Evolutionary conservation across 352 stramenopile genomes (phyloP).

Genomic region (Phytopythium oedochilum): DNA sequence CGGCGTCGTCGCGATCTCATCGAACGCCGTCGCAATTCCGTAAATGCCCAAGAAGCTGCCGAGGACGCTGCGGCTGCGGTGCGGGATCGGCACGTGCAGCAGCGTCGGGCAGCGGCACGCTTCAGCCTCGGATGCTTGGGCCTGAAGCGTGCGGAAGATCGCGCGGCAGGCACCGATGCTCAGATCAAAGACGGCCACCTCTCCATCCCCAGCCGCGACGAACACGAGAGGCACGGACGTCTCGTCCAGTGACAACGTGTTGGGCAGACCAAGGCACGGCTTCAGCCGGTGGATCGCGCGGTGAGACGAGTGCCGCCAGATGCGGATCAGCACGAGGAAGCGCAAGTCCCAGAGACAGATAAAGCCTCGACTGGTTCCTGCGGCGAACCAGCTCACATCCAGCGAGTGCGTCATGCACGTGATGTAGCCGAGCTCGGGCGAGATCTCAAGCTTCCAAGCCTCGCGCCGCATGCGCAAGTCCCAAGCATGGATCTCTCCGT

Average conservation of each 20-base stretch:
- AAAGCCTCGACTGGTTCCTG: conserved; percentile 93
- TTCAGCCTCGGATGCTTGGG: conserved; percentile 69
- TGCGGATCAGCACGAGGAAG: conserved; percentile 93
- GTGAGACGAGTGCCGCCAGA: conserved; percentile 95
- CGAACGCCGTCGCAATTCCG: conserved; percentile 73
- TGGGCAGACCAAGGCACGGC: conserved; percentile 75
- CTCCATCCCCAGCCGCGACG: conserved; percentile 90
- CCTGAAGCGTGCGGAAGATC: conserved; percentile 89
- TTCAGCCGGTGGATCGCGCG: conserved; percentile 88
- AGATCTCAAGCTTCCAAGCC: conserved; percentile 91
- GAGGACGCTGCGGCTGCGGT: conserved; percentile 62
- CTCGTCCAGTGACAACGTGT: conserved; percentile 67
- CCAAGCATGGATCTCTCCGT: conserved; percentile 87
- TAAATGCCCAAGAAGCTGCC: conserved; percentile 79
- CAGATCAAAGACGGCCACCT: conserved; percentile 87
- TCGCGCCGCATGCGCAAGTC: conserved; percentile 90
- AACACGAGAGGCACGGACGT: conserved; percentile 90
- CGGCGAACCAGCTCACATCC: conserved; percentile 94
- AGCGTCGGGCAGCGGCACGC: conserved; percentile 71
- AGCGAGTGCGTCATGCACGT: conserved; percentile 94
- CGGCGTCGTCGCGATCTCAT: conserved; percentile 73
- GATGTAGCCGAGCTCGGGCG: conserved; percentile 94
- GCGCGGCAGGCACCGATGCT: conserved; percentile 89
- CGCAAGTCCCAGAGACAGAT: conserved; percentile 96
- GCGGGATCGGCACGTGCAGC: conserved; percentile 69